These are phyloP conservation scores for Xylaria cubensis DNA, from an alignment of 495 filamentous ascomycete genomes.

Conservation along the genomic window DNA sequence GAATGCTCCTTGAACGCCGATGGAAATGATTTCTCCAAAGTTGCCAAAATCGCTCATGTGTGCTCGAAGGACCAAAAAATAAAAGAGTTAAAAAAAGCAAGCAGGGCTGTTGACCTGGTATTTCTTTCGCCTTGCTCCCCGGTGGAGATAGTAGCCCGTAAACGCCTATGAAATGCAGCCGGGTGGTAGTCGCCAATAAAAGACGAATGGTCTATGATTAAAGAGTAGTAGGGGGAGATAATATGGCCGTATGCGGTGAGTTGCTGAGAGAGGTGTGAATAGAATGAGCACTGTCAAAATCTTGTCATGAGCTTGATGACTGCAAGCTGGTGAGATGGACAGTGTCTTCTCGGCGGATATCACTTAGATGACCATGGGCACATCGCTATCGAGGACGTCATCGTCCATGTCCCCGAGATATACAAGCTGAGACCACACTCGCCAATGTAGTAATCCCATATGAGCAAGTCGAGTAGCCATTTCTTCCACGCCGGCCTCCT, in stretches of 20 bases:
- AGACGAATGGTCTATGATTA: slow-evolving; percentile 24
- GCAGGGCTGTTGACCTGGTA: not conserved
- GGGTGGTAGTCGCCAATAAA: slow-evolving; percentile 31
- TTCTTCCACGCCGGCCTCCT: slow-evolving; percentile 64
- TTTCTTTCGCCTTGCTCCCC: slow-evolving; percentile 6
- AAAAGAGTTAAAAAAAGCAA: not conserved
- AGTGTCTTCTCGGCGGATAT: slow-evolving; percentile 9
- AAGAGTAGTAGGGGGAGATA: slow-evolving; percentile 3
- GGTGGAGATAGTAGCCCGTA: slow-evolving; percentile 31
- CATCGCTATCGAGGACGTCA: slow-evolving; percentile 31
- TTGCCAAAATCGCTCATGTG: slow-evolving; percentile 25
- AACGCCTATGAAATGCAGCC: slow-evolving; percentile 39
- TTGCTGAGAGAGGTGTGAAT: not conserved
- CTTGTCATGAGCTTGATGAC: not conserved
- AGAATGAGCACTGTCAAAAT: not conserved
- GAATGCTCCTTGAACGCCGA: slow-evolving; percentile 27
- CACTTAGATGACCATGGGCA: slow-evolving; percentile 37
- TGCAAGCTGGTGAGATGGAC: not conserved
- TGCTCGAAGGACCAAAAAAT: slow-evolving; percentile 12
- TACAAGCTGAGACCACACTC: slow-evolving; percentile 78
- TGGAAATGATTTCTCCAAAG: slow-evolving; percentile 24
- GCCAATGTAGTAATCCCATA: slow-evolving; percentile 83
- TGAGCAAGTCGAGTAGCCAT: slow-evolving; percentile 79
- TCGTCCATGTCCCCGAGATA: slow-evolving; percentile 56
- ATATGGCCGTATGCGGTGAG: not conserved